Evolutionary conservation across 495 filamentous ascomycete species (phyloP).

Genomic region (Penicillium paxilli): DNA sequence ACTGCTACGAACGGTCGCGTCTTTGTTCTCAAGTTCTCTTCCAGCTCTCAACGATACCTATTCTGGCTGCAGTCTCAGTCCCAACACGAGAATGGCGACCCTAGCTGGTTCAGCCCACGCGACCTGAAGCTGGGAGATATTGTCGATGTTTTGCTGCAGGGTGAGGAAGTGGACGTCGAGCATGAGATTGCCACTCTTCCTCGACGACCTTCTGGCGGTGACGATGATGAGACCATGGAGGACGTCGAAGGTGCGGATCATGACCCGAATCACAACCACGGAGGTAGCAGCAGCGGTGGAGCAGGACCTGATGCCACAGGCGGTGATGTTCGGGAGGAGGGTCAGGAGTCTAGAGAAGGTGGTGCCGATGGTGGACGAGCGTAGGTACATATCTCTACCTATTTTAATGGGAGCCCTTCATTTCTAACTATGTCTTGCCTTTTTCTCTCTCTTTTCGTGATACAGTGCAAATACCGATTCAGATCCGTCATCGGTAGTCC

Average conservation of each 20-base stretch:
- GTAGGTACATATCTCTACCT: slow-evolving; percentile 75
- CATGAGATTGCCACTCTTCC: slow-evolving; percentile 68
- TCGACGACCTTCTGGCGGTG: slow-evolving; percentile 48
- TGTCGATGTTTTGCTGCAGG: slow-evolving; percentile 79
- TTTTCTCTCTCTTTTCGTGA: not conserved
- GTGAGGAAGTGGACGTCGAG: slow-evolving; percentile 84
- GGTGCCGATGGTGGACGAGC: slow-evolving; percentile 96
- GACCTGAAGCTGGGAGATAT: slow-evolving; percentile 81
- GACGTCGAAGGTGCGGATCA: slow-evolving; percentile 69
- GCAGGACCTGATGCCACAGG: slow-evolving; percentile 85
- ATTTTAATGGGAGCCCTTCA: slow-evolving; percentile 1
- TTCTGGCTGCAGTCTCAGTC: slow-evolving; percentile 95
- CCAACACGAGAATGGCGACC: slow-evolving; percentile 71
- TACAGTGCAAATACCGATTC: slow-evolving; percentile 43
- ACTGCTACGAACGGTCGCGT: slow-evolving; percentile 83
- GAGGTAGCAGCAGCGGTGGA: slow-evolving; percentile 68
- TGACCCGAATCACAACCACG: slow-evolving; percentile 55
- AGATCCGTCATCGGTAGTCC: slow-evolving; percentile 67
- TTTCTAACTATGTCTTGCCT: slow-evolving; percentile 7
- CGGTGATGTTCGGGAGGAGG: slow-evolving; percentile 87
- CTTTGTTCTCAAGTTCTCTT: slow-evolving; percentile 90
- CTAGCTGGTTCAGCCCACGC: slow-evolving; percentile 74
- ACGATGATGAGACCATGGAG: slow-evolving; percentile 81
- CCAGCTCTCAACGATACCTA: slow-evolving; percentile 85
- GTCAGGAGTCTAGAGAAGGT: slow-evolving; percentile 81